Percentiles rank a stretch among this genome's conserved stretches.
phyloP scores from a whole-genome alignment of 345 rosid genomes.

The Erodium maritimum region DNA sequence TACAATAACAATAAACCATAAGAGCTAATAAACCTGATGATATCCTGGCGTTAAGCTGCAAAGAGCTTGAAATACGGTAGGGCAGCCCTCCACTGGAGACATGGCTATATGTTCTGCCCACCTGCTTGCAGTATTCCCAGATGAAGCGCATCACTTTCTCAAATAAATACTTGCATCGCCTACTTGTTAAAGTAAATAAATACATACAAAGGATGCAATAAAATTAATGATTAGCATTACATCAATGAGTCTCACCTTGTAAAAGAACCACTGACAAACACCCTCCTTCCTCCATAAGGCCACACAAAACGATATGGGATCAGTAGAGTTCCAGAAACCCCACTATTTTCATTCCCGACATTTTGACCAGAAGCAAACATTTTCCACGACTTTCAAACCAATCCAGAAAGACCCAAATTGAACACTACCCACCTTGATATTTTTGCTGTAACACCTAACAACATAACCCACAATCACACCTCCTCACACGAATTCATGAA shows the following conservation, averaged over 20 bases:
- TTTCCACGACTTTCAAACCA: constrained; percentile 21
- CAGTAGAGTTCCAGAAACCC: constrained; percentile 25
- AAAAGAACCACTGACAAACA: constrained; percentile 59
- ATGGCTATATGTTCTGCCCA: constrained; percentile 63
- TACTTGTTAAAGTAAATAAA: too few species aligned
- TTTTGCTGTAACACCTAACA: neutral
- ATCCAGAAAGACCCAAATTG: constrained; percentile 16
- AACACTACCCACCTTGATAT: constrained; percentile 9
- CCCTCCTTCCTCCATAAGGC: constrained; percentile 77
- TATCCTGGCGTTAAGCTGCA: constrained; percentile 61
- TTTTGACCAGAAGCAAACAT: constrained; percentile 58
- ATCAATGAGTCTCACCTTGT: constrained; percentile 32
- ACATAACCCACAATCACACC: constrained; percentile 8
- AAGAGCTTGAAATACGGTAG: constrained; percentile 64
- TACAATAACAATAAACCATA: neutral
- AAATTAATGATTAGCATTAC: neutral
- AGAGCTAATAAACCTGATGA: constrained; percentile 46
- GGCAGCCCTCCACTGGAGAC: constrained; percentile 75
- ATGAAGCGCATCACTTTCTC: neutral
- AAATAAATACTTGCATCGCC: neutral
- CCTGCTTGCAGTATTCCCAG: constrained; percentile 20
- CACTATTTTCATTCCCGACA: constrained; percentile 33
- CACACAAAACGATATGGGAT: constrained; percentile 58
- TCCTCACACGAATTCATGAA: constrained; percentile 10
- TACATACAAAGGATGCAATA: neutral